phyloP scores from a whole-genome alignment of 2,329 filamentous ascomycete genomes.

The Fusarium zealandicum region DNA sequence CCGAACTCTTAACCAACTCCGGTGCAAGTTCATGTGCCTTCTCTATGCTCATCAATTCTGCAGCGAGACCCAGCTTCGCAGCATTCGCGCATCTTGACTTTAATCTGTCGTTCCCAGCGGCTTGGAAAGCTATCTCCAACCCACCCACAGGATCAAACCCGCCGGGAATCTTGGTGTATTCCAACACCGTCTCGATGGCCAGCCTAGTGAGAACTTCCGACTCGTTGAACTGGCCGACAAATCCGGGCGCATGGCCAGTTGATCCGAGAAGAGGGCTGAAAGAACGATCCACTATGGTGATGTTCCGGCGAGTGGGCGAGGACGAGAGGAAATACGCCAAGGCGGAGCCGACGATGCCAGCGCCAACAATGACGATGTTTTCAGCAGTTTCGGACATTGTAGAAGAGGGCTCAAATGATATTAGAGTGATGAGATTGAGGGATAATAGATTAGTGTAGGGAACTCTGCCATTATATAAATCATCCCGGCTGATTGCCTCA shows the following conservation, averaged over 20 bases:
- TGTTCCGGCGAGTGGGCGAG: conserved; percentile 3
- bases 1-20: conserved; percentile 19
- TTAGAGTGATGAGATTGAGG: background rate
- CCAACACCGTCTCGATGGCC: conserved; percentile 30
- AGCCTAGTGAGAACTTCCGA: conserved; percentile 32
- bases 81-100: conserved; percentile 16
- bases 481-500: background rate
- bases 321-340: conserved; percentile 21
- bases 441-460: too few relatives aligned
- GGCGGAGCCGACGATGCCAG: conserved; percentile 31
- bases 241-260: conserved; percentile 32
- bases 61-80: conserved; percentile 10
- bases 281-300: conserved; percentile 34
- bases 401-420: background rate
- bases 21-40: conserved; percentile 25
- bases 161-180: conserved; percentile 32
- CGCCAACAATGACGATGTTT: conserved; percentile 26
- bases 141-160: conserved; percentile 35
- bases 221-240: conserved; percentile 38
- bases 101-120: conserved; percentile 10
- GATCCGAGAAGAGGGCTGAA: conserved; percentile 23
- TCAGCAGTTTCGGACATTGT: conserved; percentile 23
- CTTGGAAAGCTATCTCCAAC: conserved; percentile 29
- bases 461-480: too few relatives aligned
- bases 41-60: conserved; percentile 14